A percentile compares a stretch with the other conserved stretches of the same genome.
phyloP scores from a whole-genome alignment of 2,329 filamentous ascomycete species.

The Fusarium dimerum region DNA sequence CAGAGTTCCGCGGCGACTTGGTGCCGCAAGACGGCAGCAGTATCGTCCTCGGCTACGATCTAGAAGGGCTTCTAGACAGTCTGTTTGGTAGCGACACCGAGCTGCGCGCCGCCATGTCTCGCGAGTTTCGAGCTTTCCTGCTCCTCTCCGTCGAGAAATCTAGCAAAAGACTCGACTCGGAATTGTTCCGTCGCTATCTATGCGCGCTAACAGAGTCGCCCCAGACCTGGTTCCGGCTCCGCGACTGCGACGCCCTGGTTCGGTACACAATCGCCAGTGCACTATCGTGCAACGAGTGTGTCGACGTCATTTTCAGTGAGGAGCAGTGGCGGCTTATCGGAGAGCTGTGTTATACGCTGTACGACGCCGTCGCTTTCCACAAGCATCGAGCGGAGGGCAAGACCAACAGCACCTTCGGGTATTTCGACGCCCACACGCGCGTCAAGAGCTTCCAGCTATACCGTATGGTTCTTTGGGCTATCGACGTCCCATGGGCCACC shows the following conservation, averaged over 20 bases:
- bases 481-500: constrained; percentile 28
- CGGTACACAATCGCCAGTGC: constrained; percentile 35
- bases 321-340: constrained; percentile 20
- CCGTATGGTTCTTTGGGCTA: constrained; percentile 35
- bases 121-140: too few species aligned
- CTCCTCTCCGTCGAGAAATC: too few species aligned
- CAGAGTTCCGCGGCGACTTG: too few species aligned
- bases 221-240: constrained; percentile 33
- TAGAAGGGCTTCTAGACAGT: too few species aligned
- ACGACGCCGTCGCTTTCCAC: constrained; percentile 29
- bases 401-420: constrained; percentile 31
- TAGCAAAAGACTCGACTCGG: too few species aligned
- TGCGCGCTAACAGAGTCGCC: constrained; percentile 28
- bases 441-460: constrained; percentile 21
- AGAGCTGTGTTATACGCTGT: constrained; percentile 27
- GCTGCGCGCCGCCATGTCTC: too few species aligned
- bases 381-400: constrained; percentile 30
- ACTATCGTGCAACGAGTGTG: constrained; percentile 34
- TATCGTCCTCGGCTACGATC: too few species aligned
- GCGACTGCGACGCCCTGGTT: constrained; percentile 35
- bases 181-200: too few species aligned
- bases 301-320: constrained; percentile 25
- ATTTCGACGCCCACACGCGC: constrained; percentile 21
- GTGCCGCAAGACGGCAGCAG: too few species aligned
- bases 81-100: too few species aligned